Evolutionary conservation across 257 asterid species (phyloP), one percentile per base, ranked within the genome.

Genomic region (Ajuga chamaepitys): DNA sequence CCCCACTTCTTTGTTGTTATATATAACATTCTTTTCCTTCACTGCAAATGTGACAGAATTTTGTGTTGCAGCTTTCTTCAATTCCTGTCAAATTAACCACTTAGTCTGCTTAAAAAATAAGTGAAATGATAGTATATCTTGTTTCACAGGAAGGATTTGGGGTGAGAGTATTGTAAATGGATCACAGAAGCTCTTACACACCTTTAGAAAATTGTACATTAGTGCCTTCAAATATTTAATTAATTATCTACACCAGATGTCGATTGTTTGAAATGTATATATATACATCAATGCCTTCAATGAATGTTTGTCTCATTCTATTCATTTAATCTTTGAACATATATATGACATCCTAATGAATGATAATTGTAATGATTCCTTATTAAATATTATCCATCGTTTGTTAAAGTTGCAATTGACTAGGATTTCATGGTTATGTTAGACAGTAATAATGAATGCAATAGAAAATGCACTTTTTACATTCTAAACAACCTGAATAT

Each of bases 31-130:
- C 54, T 37, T 60, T 58, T 66, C 73, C 66, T 70, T 70, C 53
- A 61, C 34, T 44, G 45, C 40, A 35, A 71, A 62, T 38, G 40
- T 50, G 53, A 35, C 35, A 12, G 64, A 53, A 53, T 60, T 62
- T 37, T 47, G 67, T 26, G 10, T 9, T 30, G 53, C 75, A 26
- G 68, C 68, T 24, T 50, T 73, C 72, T 69, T 76, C 57, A n/a
- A 2, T 55, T 61, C 82, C 82, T 73, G 76, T 64, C 58, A 64
- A 73, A 61, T 50, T 18, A 63, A 53, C 37, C 41, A 76, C 52
- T 66, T 42, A 24, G 28, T 47, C 55, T 62, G 52, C 58, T 55
- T 59, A 57, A 9, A 58, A 26, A 55, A 66, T 35, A 57, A 52
- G 38, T 38, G 46, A 63, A 56, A 7, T 24, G 38, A 20, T 9